Evolutionary conservation across 116 monocot species (phyloP).

Genomic region (Zostera marina): DNA sequence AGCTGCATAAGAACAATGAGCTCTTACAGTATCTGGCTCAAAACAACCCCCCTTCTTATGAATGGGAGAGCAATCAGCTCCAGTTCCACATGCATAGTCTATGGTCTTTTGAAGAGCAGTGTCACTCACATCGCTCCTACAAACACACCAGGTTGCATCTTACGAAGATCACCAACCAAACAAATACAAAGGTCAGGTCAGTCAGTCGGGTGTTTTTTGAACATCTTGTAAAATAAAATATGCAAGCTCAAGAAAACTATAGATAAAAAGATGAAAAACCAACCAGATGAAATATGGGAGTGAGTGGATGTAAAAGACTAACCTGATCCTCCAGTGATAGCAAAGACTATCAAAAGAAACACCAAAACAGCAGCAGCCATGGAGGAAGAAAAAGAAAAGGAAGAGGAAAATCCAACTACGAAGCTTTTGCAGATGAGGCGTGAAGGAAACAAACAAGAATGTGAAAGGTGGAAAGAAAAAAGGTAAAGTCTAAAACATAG

Average conservation of each 20-base stretch:
- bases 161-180: background rate
- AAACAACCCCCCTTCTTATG: constrained; percentile 40
- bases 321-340: background rate
- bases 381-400: background rate
- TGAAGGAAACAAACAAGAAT: no score
- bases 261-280: background rate
- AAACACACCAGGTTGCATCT: constrained; percentile 73
- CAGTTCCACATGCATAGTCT: constrained; percentile 74
- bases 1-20: constrained; percentile 57
- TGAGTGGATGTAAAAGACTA: background rate
- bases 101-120: constrained; percentile 35
- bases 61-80: constrained; percentile 55
- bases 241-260: background rate
- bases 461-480: no score
- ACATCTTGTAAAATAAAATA: no score
- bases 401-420: background rate
- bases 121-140: constrained; percentile 24
- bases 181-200: background rate
- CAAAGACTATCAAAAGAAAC: background rate
- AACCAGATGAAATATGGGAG: background rate
- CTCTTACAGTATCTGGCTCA: constrained; percentile 35
- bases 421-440: background rate
- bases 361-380: background rate
- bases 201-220: background rate
- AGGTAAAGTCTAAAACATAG: no score